Base-by-base conservation (phyloP, 495 filamentous ascomycete genomes). In the Penicillium goetzii region DNA sequence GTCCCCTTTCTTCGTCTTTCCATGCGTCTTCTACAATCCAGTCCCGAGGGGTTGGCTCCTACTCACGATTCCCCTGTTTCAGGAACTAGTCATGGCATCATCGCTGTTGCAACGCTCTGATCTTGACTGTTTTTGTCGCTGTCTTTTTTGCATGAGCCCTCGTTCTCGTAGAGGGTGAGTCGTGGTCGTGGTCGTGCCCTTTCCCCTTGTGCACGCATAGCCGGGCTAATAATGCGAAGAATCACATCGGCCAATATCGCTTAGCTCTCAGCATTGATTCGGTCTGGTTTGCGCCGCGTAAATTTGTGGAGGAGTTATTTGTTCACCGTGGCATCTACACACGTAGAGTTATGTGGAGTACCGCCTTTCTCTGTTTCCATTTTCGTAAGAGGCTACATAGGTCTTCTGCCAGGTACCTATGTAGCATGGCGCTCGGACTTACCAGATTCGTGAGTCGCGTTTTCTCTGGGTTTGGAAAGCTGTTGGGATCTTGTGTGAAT, bases 21-120 rank as follows among this genome's bases (percentile, higher is more conserved):
- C 53, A 41, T 57, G 38, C 55, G 32, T 47, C 59, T 61, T 43
- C 59, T 62, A 68, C 65, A 68, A 66, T 66, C 63, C 65, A 56
- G 36, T 59, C 23, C 41, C 57, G 63, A 65, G 51, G 54, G 60
- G 43, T 49, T 61, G 26, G 19, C 52, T 53, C 59, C 56, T 60
- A 65, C 59, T 63, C 49, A 57, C 38, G 38, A 57, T 40, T 56
- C 45, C 25, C 51, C 38, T 36, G 59, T 68, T 55, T 61, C 62
- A 49, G 51, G 54, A 53, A 7, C 41, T 49, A 4, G 6, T 49
- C 28, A 23, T 59, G 51, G 32, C 58, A 34, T 49, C 30, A 55
- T 56, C 11, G 12, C 4, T 32, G 5, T 51, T 11, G 1, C 15
- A 26, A 34, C 9, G 38, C 38, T 45, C 38, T 38, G 25, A 50